Evolutionary conservation across 805 yeast species (phyloP), one percentile per base, ranked within the genome.

Genomic region (Monosporozyma yasuniensis): DNA sequence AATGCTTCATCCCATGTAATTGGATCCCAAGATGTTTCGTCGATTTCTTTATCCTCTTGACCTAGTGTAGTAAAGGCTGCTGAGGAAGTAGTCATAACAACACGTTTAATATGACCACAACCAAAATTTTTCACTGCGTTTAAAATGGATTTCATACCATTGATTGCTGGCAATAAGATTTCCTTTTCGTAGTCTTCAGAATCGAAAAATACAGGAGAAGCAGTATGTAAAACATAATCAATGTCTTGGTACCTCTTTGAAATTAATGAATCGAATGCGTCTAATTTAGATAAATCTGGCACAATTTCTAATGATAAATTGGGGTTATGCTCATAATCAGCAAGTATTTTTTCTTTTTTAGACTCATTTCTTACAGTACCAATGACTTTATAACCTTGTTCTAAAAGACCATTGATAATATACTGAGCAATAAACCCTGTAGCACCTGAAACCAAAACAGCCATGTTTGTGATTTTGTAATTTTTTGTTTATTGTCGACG

Each of bases 61-160:
- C 47, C 44, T n/a, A 62, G 51, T 39, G 68, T 57, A 2, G 38
- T 44, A 18, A 16, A 19, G 1, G 85, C 79, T 18, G 81, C 81
- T 59, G 66, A 68, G 0, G 83, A 77, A 1, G 80, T 78, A 1
- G 84, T 79, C n/a, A 77, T 55, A 9, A 80, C 80, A 27, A 79
- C 73, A 42, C 72, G 68, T 46, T 70, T 68, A 34, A 75, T 70
- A 39, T 55, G 49, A 50, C 71, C 67, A 4, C 75, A 70, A 12
- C 75, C 77, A 53, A 63, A 70, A 23, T 58, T 54, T 53, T 69
- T 63, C 48, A 76, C 67, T 1, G 79, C 72, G 11, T 65, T 61
- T 56, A 80, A 63, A 47, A 78, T 69, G 52, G 73, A 71, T 37
- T 61, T 62, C 4, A 83, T 76, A 44, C 84, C 84, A 44, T 72